Conservation (phyloP, 202 grass and related monocot species). For the Dendrocalamus latiflorus region DNA sequence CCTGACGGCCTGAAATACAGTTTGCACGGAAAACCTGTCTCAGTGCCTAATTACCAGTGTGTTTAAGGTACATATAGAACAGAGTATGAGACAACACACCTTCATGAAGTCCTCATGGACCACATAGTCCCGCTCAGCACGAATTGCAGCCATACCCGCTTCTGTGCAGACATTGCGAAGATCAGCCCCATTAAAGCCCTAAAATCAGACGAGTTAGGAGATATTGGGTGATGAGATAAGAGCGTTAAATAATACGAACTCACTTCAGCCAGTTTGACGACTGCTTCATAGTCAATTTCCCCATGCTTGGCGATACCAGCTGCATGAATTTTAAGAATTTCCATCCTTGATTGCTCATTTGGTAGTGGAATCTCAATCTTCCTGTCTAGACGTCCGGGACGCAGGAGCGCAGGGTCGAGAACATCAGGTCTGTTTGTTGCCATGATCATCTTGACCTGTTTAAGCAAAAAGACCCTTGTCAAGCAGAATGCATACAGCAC, state of each 20-base stretch:
- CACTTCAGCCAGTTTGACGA: too few species aligned
- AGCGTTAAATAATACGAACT: conserved; percentile 14
- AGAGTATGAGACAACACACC: conserved; percentile 37
- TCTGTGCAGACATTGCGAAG: conserved; percentile 97
- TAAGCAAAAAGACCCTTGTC: not conserved
- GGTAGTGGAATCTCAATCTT: conserved; percentile 98
- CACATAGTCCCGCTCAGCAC: conserved; percentile 89
- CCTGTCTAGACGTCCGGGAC: conserved; percentile 83
- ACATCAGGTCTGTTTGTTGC: conserved; percentile 94
- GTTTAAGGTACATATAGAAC: not conserved
- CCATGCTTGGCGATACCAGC: too few species aligned
- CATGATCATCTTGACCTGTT: conserved; percentile 99
- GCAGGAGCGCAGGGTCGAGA: conserved; percentile 80
- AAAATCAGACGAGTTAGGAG: conserved; percentile 12
- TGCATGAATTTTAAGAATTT: conserved; percentile 96
- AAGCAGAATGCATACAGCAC: not conserved
- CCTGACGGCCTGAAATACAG: conserved; percentile 72
- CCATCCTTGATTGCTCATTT: conserved; percentile 88
- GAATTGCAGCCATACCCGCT: conserved; percentile 96
- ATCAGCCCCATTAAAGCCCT: conserved; percentile 98
- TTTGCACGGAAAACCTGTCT: not conserved
- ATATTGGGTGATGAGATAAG: not conserved
- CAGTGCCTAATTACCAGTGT: not conserved
- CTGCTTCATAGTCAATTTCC: too few species aligned
- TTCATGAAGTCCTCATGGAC: conserved; percentile 99